These are phyloP conservation scores for Gossypium mustelinum DNA, from an alignment of 345 rosid genomes.

Conservation along the genomic window DNA sequence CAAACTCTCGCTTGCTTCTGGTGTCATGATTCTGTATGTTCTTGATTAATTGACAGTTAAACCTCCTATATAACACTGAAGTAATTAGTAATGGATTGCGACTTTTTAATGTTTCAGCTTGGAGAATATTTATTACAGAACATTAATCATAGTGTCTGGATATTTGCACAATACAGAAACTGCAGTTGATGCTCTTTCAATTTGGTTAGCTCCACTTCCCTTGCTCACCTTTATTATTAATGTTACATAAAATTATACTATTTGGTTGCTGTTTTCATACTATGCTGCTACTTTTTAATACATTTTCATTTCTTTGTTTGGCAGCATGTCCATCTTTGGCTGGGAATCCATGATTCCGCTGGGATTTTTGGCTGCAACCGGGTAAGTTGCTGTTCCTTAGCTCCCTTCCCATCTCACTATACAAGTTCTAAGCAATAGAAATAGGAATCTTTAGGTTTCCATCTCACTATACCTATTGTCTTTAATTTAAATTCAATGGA, in stretches of 20 bases:
- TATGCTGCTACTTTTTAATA: background rate
- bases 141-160: constrained; percentile 45
- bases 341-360: constrained; percentile 66
- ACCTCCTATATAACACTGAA: background rate
- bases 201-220: constrained; percentile 32
- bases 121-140: constrained; percentile 52
- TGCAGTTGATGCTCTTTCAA: constrained; percentile 52
- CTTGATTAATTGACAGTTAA: background rate
- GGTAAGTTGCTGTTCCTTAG: constrained; percentile 32
- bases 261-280: constrained; percentile 1
- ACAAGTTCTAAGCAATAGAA: background rate
- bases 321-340: constrained; percentile 40
- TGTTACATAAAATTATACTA: background rate
- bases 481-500: background rate
- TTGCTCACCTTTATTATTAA: background rate
- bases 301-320: background rate
- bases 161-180: constrained; percentile 37
- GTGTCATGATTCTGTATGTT: constrained; percentile 48
- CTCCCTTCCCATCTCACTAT: background rate
- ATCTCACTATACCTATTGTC: too few relatives aligned
- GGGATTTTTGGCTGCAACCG: constrained; percentile 59
- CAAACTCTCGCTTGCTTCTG: constrained; percentile 54
- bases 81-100: constrained; percentile 2
- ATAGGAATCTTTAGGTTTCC: background rate
- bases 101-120: constrained; percentile 30